Evolutionary conservation across 2,329 filamentous ascomycete genomes (phyloP).

Genomic region (Venturia aucupariae): DNA sequence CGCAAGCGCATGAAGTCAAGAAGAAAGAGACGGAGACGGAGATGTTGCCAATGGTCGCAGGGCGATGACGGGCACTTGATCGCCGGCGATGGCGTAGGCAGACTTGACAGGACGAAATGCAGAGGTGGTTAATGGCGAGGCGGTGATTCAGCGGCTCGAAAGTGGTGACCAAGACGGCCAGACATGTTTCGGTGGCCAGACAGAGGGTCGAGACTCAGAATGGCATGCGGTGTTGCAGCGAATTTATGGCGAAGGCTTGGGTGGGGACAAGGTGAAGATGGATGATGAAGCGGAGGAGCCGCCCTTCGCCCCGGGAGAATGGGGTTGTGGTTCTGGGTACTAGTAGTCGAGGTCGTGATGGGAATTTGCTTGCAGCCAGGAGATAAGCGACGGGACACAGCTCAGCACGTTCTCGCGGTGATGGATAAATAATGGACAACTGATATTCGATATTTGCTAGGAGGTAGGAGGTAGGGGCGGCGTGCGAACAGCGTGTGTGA

Average conservation of each 20-base stretch:
- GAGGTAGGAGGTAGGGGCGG: neutral
- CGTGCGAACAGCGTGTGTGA: neutral
- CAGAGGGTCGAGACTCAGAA: neutral
- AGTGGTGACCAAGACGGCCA: neutral
- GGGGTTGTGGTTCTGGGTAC: neutral
- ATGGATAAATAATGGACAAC: too few species aligned
- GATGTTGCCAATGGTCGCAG: neutral
- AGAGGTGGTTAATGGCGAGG: neutral
- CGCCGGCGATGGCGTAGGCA: neutral
- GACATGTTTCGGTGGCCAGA: neutral
- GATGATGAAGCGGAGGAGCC: neutral
- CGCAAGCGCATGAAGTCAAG: constrained; percentile 29
- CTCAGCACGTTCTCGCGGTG: too few species aligned
- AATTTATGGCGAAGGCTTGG: neutral
- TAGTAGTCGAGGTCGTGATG: neutral
- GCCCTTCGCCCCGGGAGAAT: neutral
- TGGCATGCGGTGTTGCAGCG: too few species aligned
- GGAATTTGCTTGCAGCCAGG: too few species aligned
- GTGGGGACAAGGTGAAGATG: neutral
- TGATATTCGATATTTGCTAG: too few species aligned
- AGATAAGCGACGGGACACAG: too few species aligned
- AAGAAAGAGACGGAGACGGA: neutral
- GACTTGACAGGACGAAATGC: neutral
- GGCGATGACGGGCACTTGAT: neutral
- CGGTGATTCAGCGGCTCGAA: neutral